Evolutionary conservation across 2,329 filamentous ascomycete genomes (phyloP), one percentile per base, ranked within the genome.

Genomic region (Chrysosporium queenslandicum): DNA sequence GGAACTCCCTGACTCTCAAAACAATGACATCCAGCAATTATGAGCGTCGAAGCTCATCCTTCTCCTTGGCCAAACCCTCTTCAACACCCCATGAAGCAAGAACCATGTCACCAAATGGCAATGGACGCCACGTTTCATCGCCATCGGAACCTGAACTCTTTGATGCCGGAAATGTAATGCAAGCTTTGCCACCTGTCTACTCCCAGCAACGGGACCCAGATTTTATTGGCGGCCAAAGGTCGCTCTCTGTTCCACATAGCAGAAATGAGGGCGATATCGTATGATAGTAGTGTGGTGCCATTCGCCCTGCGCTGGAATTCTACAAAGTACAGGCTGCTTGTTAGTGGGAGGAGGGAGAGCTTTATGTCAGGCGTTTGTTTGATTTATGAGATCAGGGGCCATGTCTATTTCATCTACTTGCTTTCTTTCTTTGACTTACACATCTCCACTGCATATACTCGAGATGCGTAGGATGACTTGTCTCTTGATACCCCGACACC

Each of bases 1-100:
- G 47, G 32, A 55, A 50, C 29, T 45, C 46, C 3, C 23, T 50
- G 16, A 52, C 30, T 30, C 34, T 52, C 18, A 46, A 53, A n/a
- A 39, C 53, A 20, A 42, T 46, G 9, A 47, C 46, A 14, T 32
- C 36, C 14, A 45, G 27, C 25, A 39, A 53, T 8, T 18, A 20
- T 18, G 43, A 25, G 20, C 34, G 39, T 32, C 50, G 37, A 40
- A 41, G 37, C 40, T 43, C 50, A 27, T 43, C 43, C 3, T 46
- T 46, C 20, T 51, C 50, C 18, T 23, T 46, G 25, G 48, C 18
- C 29, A 52, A 55, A 11, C 49, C 53, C 12, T 12, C 43, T 20
- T 43, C 53, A 9, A 20, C 23, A 16, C 37, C 45, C 4, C 23
- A 46, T 11, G 45, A 27, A 7, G 23, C 30, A 5, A 30, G 32